These are phyloP conservation scores for Aspergillus fijiensis DNA, from an alignment of 2,329 filamentous ascomycete species.

Conservation along the genomic window DNA sequence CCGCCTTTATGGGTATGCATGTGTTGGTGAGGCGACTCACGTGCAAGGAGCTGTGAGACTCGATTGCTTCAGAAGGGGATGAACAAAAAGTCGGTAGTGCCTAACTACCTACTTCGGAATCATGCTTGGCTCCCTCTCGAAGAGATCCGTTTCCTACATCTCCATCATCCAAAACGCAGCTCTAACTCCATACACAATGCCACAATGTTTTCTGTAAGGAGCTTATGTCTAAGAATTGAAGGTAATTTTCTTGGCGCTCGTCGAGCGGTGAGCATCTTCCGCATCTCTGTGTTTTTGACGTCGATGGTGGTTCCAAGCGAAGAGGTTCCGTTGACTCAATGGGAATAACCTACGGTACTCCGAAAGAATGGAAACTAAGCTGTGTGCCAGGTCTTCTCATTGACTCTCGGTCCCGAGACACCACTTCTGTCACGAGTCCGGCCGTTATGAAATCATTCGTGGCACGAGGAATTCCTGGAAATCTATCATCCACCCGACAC, in stretches of 20 bases:
- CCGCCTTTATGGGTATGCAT: neutral
- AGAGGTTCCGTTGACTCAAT: too few relatives aligned
- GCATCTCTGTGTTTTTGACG: neutral
- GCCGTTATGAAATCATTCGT: neutral
- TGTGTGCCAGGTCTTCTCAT: too few relatives aligned
- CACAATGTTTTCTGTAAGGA: neutral
- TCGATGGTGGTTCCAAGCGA: neutral
- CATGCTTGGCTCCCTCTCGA: neutral
- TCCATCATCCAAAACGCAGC: neutral
- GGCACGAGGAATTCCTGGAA: neutral
- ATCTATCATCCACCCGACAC: neutral
- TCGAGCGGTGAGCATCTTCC: neutral
- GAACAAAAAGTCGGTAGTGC: neutral
- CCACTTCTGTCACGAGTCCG: neutral
- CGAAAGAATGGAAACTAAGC: too few relatives aligned
- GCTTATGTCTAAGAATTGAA: neutral
- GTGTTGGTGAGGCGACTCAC: neutral
- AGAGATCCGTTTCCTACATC: neutral
- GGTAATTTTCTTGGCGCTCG: neutral
- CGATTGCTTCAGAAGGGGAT: neutral
- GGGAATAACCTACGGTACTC: too few relatives aligned
- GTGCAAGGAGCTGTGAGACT: neutral
- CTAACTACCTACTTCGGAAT: too few relatives aligned
- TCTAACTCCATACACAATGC: neutral
- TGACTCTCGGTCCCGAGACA: too few relatives aligned